Evolutionary conservation across 2,329 filamentous ascomycete species (phyloP).

Genomic region (Ramularia collo-cygni): DNA sequence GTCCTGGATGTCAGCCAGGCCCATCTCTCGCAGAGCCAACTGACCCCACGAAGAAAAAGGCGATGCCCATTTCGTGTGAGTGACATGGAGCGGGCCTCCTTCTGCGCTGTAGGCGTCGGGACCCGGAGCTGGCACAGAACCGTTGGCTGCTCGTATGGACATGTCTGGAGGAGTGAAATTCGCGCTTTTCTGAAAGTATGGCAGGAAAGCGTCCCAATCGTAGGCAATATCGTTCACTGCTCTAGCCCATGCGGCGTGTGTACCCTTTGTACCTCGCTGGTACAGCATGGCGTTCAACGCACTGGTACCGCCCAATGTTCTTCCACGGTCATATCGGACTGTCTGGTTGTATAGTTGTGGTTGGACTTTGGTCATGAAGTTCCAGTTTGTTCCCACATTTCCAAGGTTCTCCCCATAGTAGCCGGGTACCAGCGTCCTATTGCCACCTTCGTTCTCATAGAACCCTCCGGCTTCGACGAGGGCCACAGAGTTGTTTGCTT

Average conservation of each 20-base stretch:
- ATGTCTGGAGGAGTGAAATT: slow-evolving; percentile 14
- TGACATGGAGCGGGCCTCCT: slow-evolving; percentile 30
- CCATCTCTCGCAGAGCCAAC: slow-evolving; percentile 9
- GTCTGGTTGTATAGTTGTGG: slow-evolving; percentile 10
- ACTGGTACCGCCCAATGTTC: slow-evolving; percentile 24
- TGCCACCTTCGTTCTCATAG: slow-evolving; percentile 21
- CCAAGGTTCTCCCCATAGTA: too few species aligned
- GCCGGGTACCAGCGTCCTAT: slow-evolving; percentile 12
- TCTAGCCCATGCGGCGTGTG: slow-evolving; percentile 23
- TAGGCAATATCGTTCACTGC: slow-evolving; percentile 30
- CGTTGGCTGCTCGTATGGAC: too few species aligned
- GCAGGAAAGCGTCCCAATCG: slow-evolving; percentile 24
- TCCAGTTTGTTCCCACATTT: slow-evolving; percentile 6
- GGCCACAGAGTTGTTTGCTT: slow-evolving; percentile 15
- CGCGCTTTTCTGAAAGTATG: slow-evolving; percentile 22
- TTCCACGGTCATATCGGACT: slow-evolving; percentile 26
- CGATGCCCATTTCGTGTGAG: slow-evolving; percentile 21
- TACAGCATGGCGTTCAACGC: slow-evolving; percentile 22
- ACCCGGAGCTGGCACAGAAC: too few species aligned
- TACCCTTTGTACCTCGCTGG: slow-evolving; percentile 12
- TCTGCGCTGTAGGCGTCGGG: slow-evolving; percentile 8
- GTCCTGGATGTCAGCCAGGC: slow-evolving; percentile 9
- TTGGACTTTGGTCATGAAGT: slow-evolving; percentile 23
- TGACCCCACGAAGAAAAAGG: slow-evolving; percentile 12
- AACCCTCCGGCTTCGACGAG: slow-evolving; percentile 23